Evolutionary conservation across 331 rosid species (phyloP).

Genomic region (Acacia concinna): DNA sequence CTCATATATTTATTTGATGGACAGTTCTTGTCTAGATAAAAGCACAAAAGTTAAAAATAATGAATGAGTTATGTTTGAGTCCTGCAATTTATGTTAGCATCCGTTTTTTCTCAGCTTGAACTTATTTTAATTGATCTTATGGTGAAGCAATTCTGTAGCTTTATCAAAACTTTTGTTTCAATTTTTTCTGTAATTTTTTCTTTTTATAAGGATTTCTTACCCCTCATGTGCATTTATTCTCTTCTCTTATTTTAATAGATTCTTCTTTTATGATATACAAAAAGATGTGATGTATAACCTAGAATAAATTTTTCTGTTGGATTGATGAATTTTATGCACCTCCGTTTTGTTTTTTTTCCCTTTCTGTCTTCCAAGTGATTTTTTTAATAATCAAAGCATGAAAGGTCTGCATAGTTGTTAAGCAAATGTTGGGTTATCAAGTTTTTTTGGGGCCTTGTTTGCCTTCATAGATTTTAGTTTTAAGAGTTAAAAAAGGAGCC

Average conservation of each 20-base stretch:
- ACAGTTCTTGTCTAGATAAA: constrained; percentile 6
- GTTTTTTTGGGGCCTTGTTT: not conserved
- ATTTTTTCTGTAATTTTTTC: not conserved
- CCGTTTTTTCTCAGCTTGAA: not conserved
- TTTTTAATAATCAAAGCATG: too few relatives aligned
- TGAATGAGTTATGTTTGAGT: not conserved
- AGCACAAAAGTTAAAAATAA: not conserved
- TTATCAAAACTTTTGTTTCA: not conserved
- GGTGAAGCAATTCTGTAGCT: not conserved
- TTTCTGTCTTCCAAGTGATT: not conserved
- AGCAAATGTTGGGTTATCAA: not conserved
- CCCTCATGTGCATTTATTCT: not conserved
- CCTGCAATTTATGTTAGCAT: too few relatives aligned
- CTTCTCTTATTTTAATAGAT: not conserved
- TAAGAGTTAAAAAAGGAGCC: not conserved
- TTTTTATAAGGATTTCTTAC: not conserved
- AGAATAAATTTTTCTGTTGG: not conserved
- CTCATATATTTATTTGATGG: constrained; percentile 11
- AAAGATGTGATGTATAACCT: not conserved
- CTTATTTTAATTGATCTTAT: not conserved
- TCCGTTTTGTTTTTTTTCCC: not conserved
- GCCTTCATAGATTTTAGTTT: not conserved
- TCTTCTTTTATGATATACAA: not conserved
- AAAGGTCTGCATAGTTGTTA: not conserved
- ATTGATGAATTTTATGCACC: not conserved